Percentiles rank a stretch among this genome's conserved stretches.
These are phyloP conservation scores for Magnusiomyces fungicola DNA, from an alignment of 1,139 yeast genomes.

Conservation along the genomic window DNA sequence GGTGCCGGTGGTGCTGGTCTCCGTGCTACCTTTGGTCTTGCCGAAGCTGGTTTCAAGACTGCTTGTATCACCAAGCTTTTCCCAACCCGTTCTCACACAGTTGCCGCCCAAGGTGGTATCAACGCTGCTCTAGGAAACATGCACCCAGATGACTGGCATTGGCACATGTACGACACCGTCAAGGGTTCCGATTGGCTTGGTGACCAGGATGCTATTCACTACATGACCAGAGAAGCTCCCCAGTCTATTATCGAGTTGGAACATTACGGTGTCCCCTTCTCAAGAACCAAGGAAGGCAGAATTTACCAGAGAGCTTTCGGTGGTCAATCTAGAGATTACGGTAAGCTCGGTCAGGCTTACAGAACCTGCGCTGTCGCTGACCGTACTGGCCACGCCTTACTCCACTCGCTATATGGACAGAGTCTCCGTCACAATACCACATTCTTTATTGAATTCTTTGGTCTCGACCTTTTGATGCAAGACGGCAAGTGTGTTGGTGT, in stretches of 20 bases:
- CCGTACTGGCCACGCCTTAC: constrained; percentile 96
- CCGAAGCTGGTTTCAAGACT: constrained; percentile 94
- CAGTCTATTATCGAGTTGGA: constrained; percentile 92
- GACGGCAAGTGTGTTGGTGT: constrained; percentile 97
- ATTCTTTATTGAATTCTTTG: constrained; percentile 96
- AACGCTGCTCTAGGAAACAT: constrained; percentile 95
- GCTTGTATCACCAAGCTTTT: constrained; percentile 96
- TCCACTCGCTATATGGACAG: constrained; percentile 95
- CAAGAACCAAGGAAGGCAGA: constrained; percentile 94
- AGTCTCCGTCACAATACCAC: constrained; percentile 95
- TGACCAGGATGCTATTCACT: constrained; percentile 98
- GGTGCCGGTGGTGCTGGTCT: constrained; percentile 99
- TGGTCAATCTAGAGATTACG: constrained; percentile 92
- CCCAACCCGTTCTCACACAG: constrained; percentile 98
- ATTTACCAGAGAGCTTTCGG: constrained; percentile 99
- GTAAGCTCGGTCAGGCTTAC: constrained; percentile 99
- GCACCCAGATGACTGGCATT: constrained; percentile 98
- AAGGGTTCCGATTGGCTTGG: constrained; percentile 99
- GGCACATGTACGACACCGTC: constrained; percentile 99
- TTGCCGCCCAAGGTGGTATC: constrained; percentile 99
- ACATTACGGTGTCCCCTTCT: constrained; percentile 97
- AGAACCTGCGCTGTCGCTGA: constrained; percentile 99
- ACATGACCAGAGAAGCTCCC: constrained; percentile 98
- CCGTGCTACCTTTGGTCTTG: constrained; percentile 96
- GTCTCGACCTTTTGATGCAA: constrained; percentile 89